These are phyloP conservation scores for Strobilomyces confusus DNA, from an alignment of 768 basidiomycete genomes.

Conservation along the genomic window DNA sequence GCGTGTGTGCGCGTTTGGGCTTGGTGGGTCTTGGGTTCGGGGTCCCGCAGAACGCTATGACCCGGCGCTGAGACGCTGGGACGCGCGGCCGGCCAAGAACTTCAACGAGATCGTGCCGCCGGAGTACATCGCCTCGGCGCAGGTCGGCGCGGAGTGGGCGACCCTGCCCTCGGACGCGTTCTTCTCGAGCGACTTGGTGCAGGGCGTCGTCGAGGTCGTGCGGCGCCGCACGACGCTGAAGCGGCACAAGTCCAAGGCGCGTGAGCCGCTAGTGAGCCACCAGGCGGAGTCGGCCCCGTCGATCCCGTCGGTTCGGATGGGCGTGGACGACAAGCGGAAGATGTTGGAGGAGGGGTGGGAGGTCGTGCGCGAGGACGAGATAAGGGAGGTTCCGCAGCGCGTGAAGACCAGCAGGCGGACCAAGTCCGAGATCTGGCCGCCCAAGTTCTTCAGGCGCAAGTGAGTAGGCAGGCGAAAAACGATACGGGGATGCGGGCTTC, in stretches of 20 bases:
- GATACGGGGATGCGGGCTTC: too few relatives aligned
- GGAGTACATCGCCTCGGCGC: conserved; percentile 38
- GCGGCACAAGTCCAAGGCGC: neutral
- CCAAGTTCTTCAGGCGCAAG: conserved; percentile 14
- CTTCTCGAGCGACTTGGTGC: conserved; percentile 30
- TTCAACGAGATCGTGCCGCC: conserved; percentile 49
- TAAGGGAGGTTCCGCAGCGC: neutral
- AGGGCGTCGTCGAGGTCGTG: conserved; percentile 32
- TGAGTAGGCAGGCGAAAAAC: conserved; percentile 1
- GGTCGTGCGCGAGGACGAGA: conserved; percentile 11
- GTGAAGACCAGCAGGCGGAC: conserved; percentile 7
- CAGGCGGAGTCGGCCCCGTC: too few relatives aligned
- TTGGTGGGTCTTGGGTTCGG: too few relatives aligned
- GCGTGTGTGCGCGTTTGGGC: too few relatives aligned
- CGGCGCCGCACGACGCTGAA: conserved; percentile 18
- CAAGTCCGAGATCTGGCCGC: conserved; percentile 26
- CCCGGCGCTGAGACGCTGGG: conserved; percentile 23
- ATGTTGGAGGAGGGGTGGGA: conserved; percentile 23
- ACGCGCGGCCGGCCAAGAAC: conserved; percentile 29
- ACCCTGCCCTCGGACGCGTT: neutral
- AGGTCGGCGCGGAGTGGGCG: neutral
- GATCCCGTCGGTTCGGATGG: neutral
- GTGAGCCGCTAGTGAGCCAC: too few relatives aligned
- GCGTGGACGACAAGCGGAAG: conserved; percentile 16
- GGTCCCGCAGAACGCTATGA: conserved; percentile 20